Percentiles rank a stretch among this genome's conserved stretches.
phyloP scores from a whole-genome alignment of 2,329 filamentous ascomycete genomes.

The Epicoccum sorghinum region DNA sequence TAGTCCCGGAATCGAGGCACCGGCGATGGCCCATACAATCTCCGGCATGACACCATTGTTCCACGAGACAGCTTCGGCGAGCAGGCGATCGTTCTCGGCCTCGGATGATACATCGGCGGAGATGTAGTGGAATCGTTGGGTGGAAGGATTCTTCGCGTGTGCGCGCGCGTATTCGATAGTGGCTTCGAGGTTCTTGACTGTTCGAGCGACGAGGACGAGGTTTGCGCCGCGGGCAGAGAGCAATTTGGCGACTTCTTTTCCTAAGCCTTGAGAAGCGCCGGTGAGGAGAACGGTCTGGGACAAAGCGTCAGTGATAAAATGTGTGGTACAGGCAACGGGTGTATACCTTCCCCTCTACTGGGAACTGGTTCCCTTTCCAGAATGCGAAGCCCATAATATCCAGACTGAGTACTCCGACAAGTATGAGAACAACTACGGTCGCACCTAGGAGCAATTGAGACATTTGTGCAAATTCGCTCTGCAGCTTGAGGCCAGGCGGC shows the following conservation, averaged over 20 bases:
- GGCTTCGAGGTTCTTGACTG: conserved; percentile 72
- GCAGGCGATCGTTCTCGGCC: conserved; percentile 71
- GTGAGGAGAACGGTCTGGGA: conserved; percentile 83
- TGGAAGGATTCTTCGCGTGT: conserved; percentile 66
- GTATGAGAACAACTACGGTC: conserved; percentile 39
- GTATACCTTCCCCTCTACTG: conserved; percentile 79
- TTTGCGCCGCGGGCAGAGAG: conserved; percentile 85
- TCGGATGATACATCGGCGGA: conserved; percentile 78
- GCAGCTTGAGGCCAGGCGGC: not conserved
- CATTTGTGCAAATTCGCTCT: conserved; percentile 41
- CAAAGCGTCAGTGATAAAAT: not conserved
- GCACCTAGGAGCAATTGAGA: conserved; percentile 46
- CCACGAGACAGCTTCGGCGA: conserved; percentile 77
- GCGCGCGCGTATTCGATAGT: conserved; percentile 71
- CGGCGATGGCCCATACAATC: conserved; percentile 90
- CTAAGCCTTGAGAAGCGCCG: conserved; percentile 92
- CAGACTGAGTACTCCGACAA: conserved; percentile 47
- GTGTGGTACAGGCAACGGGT: no score
- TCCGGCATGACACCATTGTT: conserved; percentile 77
- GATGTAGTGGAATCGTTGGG: conserved; percentile 83
- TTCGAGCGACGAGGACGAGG: conserved; percentile 83
- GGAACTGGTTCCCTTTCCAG: conserved; percentile 73
- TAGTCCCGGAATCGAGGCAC: conserved; percentile 73
- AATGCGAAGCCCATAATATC: conserved; percentile 71
- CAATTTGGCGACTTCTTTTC: conserved; percentile 73